These are phyloP conservation scores for Chara braunii DNA, from an alignment of 139 green algal genomes.

Conservation along the genomic window DNA sequence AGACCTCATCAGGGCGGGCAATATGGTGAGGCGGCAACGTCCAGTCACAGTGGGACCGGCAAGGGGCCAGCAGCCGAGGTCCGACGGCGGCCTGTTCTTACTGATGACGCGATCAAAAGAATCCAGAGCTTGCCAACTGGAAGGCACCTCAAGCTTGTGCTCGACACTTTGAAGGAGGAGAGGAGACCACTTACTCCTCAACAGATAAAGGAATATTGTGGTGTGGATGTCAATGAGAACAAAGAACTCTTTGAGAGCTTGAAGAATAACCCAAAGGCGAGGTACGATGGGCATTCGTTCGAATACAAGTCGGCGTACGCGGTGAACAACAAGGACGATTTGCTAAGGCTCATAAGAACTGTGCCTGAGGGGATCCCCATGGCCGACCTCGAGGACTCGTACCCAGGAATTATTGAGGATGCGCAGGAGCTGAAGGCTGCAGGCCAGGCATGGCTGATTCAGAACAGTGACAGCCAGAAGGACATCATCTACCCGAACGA, in stretches of 20 bases:
- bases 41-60: too few relatives aligned
- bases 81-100: too few relatives aligned
- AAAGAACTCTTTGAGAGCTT: conserved; percentile 14
- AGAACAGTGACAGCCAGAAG: conserved; percentile 20
- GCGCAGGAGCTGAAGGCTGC: conserved; percentile 11
- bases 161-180: too few relatives aligned
- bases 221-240: conserved; percentile 13
- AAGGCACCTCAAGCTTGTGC: too few relatives aligned
- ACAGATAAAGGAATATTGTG: conserved; percentile 7
- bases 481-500: conserved; percentile 36
- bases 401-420: conserved; percentile 2
- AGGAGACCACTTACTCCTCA: conserved; percentile 3
- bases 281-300: conserved; percentile 8
- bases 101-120: too few relatives aligned
- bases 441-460: conserved; percentile 29
- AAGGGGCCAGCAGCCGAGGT: too few relatives aligned
- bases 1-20: too few relatives aligned
- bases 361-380: conserved; percentile 23
- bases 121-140: too few relatives aligned
- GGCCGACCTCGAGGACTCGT: conserved; percentile 14
- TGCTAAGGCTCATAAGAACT: conserved; percentile 23
- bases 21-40: too few relatives aligned
- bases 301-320: conserved; percentile 24
- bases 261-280: conserved; percentile 15
- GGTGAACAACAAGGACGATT: conserved; percentile 14